Base-by-base conservation (phyloP, 768 basidiomycete species). In the Naganishia onofrii region DNA sequence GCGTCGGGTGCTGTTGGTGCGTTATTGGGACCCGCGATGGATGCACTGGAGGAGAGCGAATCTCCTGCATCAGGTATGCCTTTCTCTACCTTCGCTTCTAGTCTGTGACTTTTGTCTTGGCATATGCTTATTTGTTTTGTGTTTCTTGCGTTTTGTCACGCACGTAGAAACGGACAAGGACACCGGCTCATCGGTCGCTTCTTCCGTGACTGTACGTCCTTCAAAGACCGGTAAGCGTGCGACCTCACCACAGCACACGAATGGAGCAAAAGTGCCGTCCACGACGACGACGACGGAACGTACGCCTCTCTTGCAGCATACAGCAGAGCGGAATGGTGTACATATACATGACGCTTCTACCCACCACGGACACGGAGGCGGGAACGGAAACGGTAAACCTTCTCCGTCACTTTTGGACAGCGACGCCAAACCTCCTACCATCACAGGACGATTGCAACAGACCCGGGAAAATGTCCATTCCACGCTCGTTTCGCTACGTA, bases 401-500 rank as follows among this genome's bases (percentile, higher is more conserved):
- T 36, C n/a, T 9, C 21, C 57, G 6, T 15, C 57, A 1, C 5
- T 6, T 19, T n/a, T 9, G 23, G 38, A 5, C 17, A 7, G 2
- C 7, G n/a, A 44, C 6, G 31, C 4, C 8, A 63, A 63, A 63
- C 42, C 10, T 3, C 34, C 7, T n/a, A 28, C 57, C 2, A 3
- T 19, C 21, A 5, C 15, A 2, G 23, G 7, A 26, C n/a, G 42
- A 19, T 29, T 44, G 8, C 60, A 46, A 3, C 28, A 44, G 5
- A 26, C 60, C 2, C 36, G 38, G 38, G 38, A 46, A 29, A 63
- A n/a, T 10, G 38, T 63, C 21, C 60, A 29, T 29, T 31, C 60
- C 10, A 42, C 60, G 5, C 23, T 57, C 31, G 21, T n/a, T 12
- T 57, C 53, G 7, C 19, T 71, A 5, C 23, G 55, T 10, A 79